A percentile compares a stretch with the other conserved stretches of the same genome.
Evolutionary conservation across 2,329 filamentous ascomycete species (phyloP).

Genomic region (Ophiostoma montium): DNA sequence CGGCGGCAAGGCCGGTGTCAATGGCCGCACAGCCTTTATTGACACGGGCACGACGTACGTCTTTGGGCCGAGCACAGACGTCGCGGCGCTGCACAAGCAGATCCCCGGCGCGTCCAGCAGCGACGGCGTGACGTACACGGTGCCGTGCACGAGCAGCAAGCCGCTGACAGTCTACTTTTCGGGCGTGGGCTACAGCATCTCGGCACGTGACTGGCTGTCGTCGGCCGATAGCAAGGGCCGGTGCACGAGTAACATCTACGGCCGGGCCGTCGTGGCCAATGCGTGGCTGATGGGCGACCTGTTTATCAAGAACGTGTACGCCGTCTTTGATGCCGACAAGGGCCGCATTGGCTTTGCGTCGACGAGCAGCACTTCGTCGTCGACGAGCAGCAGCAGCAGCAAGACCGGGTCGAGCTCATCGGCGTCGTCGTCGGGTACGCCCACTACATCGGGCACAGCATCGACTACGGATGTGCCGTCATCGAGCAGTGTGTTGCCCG

Average conservation of each 20-base stretch:
- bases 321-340: slow-evolving; percentile 66
- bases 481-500: slow-evolving; percentile 14
- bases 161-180: slow-evolving; percentile 54
- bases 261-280: slow-evolving; percentile 48
- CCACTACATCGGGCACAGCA: slow-evolving; percentile 8
- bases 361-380: neutral
- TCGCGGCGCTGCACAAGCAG: slow-evolving; percentile 49
- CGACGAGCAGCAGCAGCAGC: neutral
- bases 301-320: slow-evolving; percentile 83
- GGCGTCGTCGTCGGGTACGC: slow-evolving; percentile 7
- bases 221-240: slow-evolving; percentile 23
- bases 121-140: slow-evolving; percentile 48
- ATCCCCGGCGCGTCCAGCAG: slow-evolving; percentile 47
- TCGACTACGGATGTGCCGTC: neutral
- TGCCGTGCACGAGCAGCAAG: slow-evolving; percentile 56
- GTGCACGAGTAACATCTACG: slow-evolving; percentile 62
- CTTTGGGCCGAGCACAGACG: slow-evolving; percentile 54
- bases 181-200: slow-evolving; percentile 50
- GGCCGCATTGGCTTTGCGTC: slow-evolving; percentile 31
- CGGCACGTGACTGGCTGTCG: slow-evolving; percentile 56
- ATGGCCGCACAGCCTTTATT: slow-evolving; percentile 50
- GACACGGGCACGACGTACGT: slow-evolving; percentile 76
- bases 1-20: slow-evolving; percentile 42
- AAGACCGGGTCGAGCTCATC: neutral
- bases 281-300: slow-evolving; percentile 74